Base-by-base conservation (phyloP, 2,329 filamentous ascomycete genomes). In the Fusarium sp. region DNA sequence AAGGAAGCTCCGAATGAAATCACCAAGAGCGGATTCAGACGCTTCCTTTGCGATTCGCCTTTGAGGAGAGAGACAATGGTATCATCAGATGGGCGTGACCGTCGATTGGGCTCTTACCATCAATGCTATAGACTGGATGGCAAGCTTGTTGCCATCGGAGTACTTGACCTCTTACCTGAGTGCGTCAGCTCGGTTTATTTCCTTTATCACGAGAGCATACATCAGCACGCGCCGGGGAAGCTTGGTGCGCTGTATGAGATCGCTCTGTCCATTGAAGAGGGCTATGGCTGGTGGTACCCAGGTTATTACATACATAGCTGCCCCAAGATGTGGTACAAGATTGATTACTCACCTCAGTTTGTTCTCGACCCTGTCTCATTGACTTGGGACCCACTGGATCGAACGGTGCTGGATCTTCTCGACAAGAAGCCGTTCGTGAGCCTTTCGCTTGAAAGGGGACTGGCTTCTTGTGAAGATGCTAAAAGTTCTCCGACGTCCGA, bases 271-370 rank as follows among this genome's bases (percentile, higher is more conserved):
- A 79, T 84, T 4, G 91, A 95, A 73, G 82, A 82, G 8, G 89
- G 87, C 0, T 94, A 94, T 71, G 80, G 85, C 41, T 93, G 88
- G 83, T 96, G 93, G 85, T 96, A 95, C 78, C 90, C 85, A 8
- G 89, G 92, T 8, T 95, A 89, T 77, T 96, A 95, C 72, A 95
- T 96, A 60, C 91, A 94, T 76, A 88, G 81, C 54, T 95, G 92
- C 72, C 83, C 86, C 52, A 96, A 96, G 81, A 95, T 96, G 92
- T 84, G 85, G 70, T 96, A 96, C 81, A 96, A 96, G 81, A 90
- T 89, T 58, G 90, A 94, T 74, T 96, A 92, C 76, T 82, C 84
- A 13, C 92, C 91, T 3, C 91, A 93, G 74, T 87, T 90, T 72
- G 84, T 96, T 13, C 83, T 95, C 13, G 90, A 94, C 67, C 90